A percentile compares a stretch with the other conserved stretches of the same genome.
phyloP scores from a whole-genome alignment of 495 filamentous ascomycete species.

The Terfezia boudieri region DNA sequence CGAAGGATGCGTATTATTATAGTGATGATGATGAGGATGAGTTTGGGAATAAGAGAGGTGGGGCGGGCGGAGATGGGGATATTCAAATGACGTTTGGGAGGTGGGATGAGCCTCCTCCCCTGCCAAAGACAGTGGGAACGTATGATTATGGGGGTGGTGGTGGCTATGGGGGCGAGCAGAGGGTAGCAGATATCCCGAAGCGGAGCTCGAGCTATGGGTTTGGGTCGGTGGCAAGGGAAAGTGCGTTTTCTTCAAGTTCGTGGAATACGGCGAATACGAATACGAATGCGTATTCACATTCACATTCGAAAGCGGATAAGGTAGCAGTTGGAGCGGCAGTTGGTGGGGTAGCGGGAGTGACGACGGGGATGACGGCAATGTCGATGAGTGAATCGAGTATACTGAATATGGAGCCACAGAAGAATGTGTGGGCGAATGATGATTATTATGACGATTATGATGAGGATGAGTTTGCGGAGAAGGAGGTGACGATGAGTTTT shows the following conservation, averaged over 20 bases:
- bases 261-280: too few relatives aligned
- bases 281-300: too few relatives aligned
- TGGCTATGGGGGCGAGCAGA: neutral
- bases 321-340: conserved; percentile 9
- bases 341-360: conserved; percentile 14
- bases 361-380: too few relatives aligned
- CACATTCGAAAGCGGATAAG: too few relatives aligned
- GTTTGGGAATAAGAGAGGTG: conserved; percentile 6
- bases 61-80: conserved; percentile 24
- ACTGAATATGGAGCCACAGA: conserved; percentile 28
- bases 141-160: conserved; percentile 3
- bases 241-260: too few relatives aligned
- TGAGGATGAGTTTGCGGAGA: conserved; percentile 46
- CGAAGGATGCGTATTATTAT: neutral
- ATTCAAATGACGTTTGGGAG: conserved; percentile 53
- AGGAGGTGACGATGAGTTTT: conserved; percentile 64
- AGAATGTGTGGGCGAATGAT: conserved; percentile 60
- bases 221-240: too few relatives aligned
- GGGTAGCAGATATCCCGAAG: too few relatives aligned
- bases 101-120: conserved; percentile 5
- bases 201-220: too few relatives aligned
- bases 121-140: conserved; percentile 15
- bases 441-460: conserved; percentile 41
- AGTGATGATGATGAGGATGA: conserved; percentile 22
- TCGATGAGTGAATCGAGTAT: conserved; percentile 14